Evolutionary conservation across 257 asterid genomes (phyloP), one percentile per base, ranked within the genome.

Genomic region (Solanum stenotomum): DNA sequence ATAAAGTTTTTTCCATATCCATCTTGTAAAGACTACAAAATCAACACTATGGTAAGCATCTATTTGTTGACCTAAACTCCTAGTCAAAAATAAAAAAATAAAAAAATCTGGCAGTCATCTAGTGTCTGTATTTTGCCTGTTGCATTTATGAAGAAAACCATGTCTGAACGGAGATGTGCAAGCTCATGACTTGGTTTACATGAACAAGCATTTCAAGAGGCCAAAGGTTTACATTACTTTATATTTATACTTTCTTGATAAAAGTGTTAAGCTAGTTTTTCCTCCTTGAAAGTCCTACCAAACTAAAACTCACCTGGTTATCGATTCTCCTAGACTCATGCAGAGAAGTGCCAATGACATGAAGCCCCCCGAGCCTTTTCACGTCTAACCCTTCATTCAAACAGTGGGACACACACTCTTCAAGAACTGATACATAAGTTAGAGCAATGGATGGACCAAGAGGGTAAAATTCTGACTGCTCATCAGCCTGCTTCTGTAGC

Each of bases 291-390:
- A 89, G 83, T 88, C 78, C 83, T 25, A 31, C 44, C 40, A 89
- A 89, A 34, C 35, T 61, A 84, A 25, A 70, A 87, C 70, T 89
- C 76, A 94, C 99, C 99, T 97, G 99, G 92, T 97, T 97, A 90
- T 97, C 99, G 18, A 97, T 97, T 93, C 99, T 95, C 90, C 99
- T 92, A 13, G 99, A 97, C 92, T 97, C 99, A 10, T 97, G 99
- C 76, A 97, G 92, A 89, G 99, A 97, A 75, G 99, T 97, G 88
- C 99, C 99, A 87, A 97, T 94, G 87, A 97, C 99, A 89, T 96
- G 99, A 91, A 97, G 98, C 65, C 99, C 99, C 59, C 99, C 99
- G 76, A 96, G 94, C 89, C 92, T 92, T 93, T 96, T 97, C 88
- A 97, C 99, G 89, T 96, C 99, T 88, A 94, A 76, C 78, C 99